Evolutionary conservation across 2,329 filamentous ascomycete genomes (phyloP).

Genomic region (Colletotrichum salicis): DNA sequence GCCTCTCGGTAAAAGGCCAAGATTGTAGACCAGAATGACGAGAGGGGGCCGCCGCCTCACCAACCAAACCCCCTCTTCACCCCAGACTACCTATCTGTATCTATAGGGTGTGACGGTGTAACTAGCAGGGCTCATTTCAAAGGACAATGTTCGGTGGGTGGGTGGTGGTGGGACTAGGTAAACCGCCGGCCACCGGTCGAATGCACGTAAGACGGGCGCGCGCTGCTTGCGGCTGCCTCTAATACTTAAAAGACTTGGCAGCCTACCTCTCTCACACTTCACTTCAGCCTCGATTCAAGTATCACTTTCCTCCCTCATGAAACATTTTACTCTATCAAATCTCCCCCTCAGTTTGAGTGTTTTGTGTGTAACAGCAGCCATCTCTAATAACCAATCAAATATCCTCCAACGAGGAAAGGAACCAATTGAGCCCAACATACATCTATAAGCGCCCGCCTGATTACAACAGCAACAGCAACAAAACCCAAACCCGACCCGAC

Average conservation of each 20-base stretch:
- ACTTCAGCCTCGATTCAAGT: neutral
- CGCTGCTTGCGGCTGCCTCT: neutral
- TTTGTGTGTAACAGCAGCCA: neutral
- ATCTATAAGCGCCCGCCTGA: too few relatives aligned
- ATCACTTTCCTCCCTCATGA: neutral
- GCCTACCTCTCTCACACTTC: neutral
- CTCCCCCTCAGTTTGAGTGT: neutral
- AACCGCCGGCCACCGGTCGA: neutral
- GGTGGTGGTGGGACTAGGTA: neutral
- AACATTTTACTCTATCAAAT: neutral
- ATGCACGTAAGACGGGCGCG: neutral
- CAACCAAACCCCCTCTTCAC: too few relatives aligned
- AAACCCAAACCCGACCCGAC: neutral
- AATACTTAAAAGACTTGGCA: conserved; percentile 5
- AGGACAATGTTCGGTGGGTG: neutral
- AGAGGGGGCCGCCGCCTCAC: too few relatives aligned
- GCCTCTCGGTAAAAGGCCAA: too few relatives aligned
- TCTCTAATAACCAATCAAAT: neutral
- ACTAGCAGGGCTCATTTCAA: neutral
- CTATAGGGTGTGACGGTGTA: too few relatives aligned
- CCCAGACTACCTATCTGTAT: too few relatives aligned
- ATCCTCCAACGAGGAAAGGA: neutral
- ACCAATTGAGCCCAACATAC: neutral
- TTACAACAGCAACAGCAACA: too few relatives aligned
- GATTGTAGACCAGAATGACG: too few relatives aligned